Percentiles rank a stretch among this genome's conserved stretches.
These are phyloP conservation scores for Solanum bukasovii DNA, from an alignment of 257 asterid species.

Conservation along the genomic window DNA sequence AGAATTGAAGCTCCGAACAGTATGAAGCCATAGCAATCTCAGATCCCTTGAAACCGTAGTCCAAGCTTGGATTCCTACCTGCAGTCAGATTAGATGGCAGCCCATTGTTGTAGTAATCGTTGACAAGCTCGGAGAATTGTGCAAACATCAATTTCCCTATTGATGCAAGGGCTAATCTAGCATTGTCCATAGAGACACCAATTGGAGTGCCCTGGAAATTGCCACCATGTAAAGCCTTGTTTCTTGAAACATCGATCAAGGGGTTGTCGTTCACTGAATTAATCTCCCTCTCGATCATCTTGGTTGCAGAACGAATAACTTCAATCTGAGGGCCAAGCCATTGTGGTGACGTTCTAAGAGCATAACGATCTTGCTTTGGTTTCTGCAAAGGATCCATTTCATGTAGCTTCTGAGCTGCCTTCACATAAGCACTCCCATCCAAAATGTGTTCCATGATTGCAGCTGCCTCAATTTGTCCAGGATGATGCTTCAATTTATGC, in stretches of 20 bases:
- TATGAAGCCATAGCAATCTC: slow-evolving; percentile 51
- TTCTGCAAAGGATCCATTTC: slow-evolving; percentile 40
- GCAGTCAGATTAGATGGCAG: slow-evolving; percentile 38
- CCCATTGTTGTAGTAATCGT: slow-evolving; percentile 41
- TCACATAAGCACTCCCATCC: slow-evolving; percentile 32
- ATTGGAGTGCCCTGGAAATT: slow-evolving; percentile 51
- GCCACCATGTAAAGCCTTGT: slow-evolving; percentile 44
- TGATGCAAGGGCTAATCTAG: slow-evolving; percentile 38
- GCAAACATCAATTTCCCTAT: slow-evolving; percentile 43
- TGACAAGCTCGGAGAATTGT: slow-evolving; percentile 41
- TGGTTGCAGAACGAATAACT: slow-evolving; percentile 39
- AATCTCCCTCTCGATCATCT: slow-evolving; percentile 50
- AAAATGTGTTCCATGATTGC: slow-evolving; percentile 47
- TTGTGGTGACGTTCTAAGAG: slow-evolving; percentile 41
- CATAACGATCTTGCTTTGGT: slow-evolving; percentile 45
- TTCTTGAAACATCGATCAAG: slow-evolving; percentile 38
- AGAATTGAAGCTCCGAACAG: slow-evolving; percentile 44
- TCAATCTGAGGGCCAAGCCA: slow-evolving; percentile 53
- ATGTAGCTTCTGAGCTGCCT: slow-evolving; percentile 33
- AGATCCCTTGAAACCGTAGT: slow-evolving; percentile 43
- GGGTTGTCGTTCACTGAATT: slow-evolving; percentile 50
- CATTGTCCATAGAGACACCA: slow-evolving; percentile 46
- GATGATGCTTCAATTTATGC: slow-evolving; percentile 43
- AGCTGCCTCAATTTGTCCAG: slow-evolving; percentile 49
- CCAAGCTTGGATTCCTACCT: slow-evolving; percentile 44